These are phyloP conservation scores for Neofusicoccum ribis DNA, from an alignment of 2,329 filamentous ascomycete genomes.

Conservation along the genomic window DNA sequence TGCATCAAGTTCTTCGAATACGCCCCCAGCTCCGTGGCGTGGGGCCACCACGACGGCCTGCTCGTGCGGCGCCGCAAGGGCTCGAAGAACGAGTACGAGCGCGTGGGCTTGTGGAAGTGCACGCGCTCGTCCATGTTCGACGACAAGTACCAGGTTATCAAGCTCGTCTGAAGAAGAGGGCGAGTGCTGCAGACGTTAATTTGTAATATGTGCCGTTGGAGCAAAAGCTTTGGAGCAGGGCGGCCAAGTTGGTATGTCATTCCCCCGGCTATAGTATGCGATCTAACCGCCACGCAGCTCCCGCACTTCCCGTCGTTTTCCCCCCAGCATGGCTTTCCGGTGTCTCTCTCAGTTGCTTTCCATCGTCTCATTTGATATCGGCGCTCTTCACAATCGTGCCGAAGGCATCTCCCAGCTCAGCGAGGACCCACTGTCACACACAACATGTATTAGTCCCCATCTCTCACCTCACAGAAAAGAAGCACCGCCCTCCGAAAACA, in stretches of 20 bases:
- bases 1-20: conserved; percentile 10
- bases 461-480: neutral
- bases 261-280: no score
- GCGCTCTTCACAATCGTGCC: conserved; percentile 58
- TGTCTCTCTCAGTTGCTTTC: neutral
- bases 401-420: conserved; percentile 64
- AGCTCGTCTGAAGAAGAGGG: neutral
- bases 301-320: no score
- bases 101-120: conserved; percentile 10
- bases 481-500: neutral
- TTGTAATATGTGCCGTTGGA: neutral
- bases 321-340: neutral
- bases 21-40: conserved; percentile 5
- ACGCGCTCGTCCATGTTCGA: conserved; percentile 4
- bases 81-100: conserved; percentile 8
- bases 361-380: conserved; percentile 45
- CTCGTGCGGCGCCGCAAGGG: neutral
- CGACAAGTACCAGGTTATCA: conserved; percentile 10
- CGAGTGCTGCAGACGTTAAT: neutral
- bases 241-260: neutral
- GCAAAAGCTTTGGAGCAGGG: neutral
- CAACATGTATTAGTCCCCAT: no score
- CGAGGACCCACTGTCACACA: conserved; percentile 47
- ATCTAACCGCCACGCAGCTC: no score
- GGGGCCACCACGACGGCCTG: conserved; percentile 11